These are phyloP conservation scores for Cotoneaster glaucophyllus DNA, from an alignment of 306 rosid species.

Conservation along the genomic window DNA sequence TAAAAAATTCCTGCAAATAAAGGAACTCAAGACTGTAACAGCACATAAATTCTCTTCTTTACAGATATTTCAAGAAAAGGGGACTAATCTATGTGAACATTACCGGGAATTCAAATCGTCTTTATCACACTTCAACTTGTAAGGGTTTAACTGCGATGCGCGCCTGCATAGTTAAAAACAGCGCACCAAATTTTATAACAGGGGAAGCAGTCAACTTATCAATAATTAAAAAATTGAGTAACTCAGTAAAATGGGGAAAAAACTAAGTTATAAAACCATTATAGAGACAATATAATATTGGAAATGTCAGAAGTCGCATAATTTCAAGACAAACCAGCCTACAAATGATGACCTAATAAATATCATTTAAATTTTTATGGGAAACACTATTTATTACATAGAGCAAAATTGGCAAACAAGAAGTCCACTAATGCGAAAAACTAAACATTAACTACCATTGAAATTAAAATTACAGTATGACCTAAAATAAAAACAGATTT, in stretches of 20 bases:
- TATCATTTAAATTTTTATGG: neutral
- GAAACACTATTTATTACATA: neutral
- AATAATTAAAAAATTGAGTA: neutral
- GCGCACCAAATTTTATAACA: neutral
- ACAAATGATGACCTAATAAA: neutral
- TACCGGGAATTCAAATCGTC: constrained; percentile 79
- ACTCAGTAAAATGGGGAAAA: neutral
- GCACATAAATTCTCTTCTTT: neutral
- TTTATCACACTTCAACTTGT: constrained; percentile 91
- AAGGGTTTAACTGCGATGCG: constrained; percentile 52
- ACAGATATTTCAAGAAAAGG: neutral
- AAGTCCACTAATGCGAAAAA: neutral
- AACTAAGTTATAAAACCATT: neutral
- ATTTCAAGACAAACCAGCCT: neutral
- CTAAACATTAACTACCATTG: neutral
- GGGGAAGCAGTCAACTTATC: neutral
- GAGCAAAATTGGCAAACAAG: no score
- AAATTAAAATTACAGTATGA: neutral
- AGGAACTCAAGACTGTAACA: neutral
- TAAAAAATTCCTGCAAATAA: neutral
- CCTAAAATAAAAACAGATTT: neutral
- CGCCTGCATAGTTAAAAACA: constrained; percentile 52
- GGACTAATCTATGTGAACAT: constrained; percentile 16
- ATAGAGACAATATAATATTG: neutral
- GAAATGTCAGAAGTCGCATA: neutral